Evolutionary conservation across 2,329 filamentous ascomycete species (phyloP).

Genomic region (Penicillium sp.): DNA sequence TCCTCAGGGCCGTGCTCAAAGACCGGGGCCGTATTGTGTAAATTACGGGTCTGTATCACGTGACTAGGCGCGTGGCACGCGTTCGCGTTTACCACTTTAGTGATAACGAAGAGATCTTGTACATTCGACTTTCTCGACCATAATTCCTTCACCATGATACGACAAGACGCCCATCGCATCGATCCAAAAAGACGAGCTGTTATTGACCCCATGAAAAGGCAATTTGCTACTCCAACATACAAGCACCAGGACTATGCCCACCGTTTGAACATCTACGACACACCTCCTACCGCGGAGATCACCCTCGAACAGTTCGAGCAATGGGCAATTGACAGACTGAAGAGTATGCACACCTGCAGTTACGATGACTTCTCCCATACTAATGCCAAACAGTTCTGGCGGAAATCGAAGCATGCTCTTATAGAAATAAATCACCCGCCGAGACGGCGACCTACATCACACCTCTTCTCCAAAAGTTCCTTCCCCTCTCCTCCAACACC

Average conservation of each 20-base stretch:
- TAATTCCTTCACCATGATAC: conserved; percentile 37
- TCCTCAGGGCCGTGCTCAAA: not conserved
- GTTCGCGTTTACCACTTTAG: conserved; percentile 25
- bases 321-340: conserved; percentile 91
- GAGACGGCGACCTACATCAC: conserved; percentile 83
- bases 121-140: not conserved
- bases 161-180: conserved; percentile 43
- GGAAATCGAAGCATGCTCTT: conserved; percentile 81
- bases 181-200: conserved; percentile 70
- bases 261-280: conserved; percentile 86
- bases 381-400: conserved; percentile 34
- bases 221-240: conserved; percentile 75
- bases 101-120: conserved; percentile 12
- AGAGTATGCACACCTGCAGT: conserved; percentile 53
- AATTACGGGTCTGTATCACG: conserved; percentile 5
- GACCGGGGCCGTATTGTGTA: not conserved
- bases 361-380: not conserved
- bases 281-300: conserved; percentile 87
- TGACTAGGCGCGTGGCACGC: conserved; percentile 16
- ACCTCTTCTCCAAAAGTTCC: conserved; percentile 79
- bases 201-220: conserved; percentile 76
- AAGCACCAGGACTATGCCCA: conserved; percentile 75
- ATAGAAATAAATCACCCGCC: conserved; percentile 79
- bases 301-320: conserved; percentile 97
- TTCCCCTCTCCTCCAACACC: conserved; percentile 73